Evolutionary conservation across 768 basidiomycete species (phyloP).

Genomic region (Russula ochroleuca): DNA sequence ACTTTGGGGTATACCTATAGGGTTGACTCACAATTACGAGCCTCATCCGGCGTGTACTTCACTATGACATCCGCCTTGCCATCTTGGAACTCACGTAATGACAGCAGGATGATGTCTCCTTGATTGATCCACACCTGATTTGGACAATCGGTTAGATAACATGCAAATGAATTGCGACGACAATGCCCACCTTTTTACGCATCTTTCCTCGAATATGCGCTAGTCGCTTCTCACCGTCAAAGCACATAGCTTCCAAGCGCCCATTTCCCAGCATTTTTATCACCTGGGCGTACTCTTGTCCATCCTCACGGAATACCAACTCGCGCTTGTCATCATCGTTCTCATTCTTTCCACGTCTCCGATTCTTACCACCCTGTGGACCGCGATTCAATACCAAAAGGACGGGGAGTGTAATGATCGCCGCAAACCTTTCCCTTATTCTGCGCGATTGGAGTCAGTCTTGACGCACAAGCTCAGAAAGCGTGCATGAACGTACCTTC

Average conservation of each 20-base stretch:
- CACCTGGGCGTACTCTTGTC: constrained; percentile 98
- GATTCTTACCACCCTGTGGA: constrained; percentile 93
- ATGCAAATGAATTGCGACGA: not conserved
- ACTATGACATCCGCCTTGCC: constrained; percentile 99
- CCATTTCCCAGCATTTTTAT: constrained; percentile 99
- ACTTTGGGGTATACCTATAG: constrained; percentile 3
- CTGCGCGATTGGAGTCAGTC: constrained; percentile 34
- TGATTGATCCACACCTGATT: constrained; percentile 97
- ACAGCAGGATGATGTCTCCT: constrained; percentile 92
- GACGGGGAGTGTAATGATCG: not conserved
- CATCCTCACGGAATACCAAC: constrained; percentile 96
- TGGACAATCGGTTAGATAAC: not conserved
- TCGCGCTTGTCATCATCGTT: constrained; percentile 99
- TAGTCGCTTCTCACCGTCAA: constrained; percentile 96
- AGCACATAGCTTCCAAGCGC: constrained; percentile 91
- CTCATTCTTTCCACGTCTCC: constrained; percentile 99
- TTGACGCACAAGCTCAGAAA: not conserved
- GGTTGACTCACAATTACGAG: constrained; percentile 58
- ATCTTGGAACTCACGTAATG: constrained; percentile 97
- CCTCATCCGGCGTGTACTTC: constrained; percentile 97
- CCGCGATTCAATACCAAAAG: constrained; percentile 14
- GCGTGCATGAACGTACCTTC: constrained; percentile 10
- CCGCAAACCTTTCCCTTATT: constrained; percentile 69
- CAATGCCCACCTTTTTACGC: constrained; percentile 85
- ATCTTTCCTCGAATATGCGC: constrained; percentile 99